phyloP scores from a whole-genome alignment of 2,329 filamentous ascomycete genomes.

The Calonectria pseudoturangicola region DNA sequence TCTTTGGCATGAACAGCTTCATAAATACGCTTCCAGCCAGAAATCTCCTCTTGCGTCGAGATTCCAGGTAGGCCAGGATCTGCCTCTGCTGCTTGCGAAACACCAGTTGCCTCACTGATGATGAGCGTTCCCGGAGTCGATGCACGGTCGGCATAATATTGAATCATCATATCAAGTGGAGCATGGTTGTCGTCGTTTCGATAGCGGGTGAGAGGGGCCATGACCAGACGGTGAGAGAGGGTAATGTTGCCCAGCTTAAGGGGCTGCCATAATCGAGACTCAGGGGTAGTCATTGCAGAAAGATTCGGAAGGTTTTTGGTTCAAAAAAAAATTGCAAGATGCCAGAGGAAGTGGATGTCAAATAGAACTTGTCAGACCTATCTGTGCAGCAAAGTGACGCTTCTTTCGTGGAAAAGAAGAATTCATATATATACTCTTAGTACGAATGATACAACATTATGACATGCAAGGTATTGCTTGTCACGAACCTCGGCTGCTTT shows the following conservation, averaged over 20 bases:
- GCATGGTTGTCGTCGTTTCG: slow-evolving; percentile 65
- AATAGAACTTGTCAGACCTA: not conserved
- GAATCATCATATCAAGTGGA: slow-evolving; percentile 55
- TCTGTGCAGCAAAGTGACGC: not conserved
- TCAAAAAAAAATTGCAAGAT: not conserved
- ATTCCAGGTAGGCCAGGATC: slow-evolving; percentile 72
- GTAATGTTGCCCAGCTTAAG: slow-evolving; percentile 62
- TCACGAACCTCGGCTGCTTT: not conserved
- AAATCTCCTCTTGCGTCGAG: slow-evolving; percentile 73
- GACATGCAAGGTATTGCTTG: not conserved
- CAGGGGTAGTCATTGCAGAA: slow-evolving; percentile 38
- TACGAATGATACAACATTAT: not conserved
- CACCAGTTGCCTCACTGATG: slow-evolving; percentile 68
- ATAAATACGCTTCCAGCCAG: slow-evolving; percentile 76
- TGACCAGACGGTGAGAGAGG: slow-evolving; percentile 67
- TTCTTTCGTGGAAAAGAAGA: not conserved
- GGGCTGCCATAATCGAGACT: slow-evolving; percentile 57
- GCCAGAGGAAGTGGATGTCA: not conserved
- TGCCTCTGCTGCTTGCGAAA: slow-evolving; percentile 55
- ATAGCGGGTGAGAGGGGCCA: slow-evolving; percentile 75
- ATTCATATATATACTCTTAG: not conserved
- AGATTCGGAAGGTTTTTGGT: not conserved
- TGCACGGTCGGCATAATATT: slow-evolving; percentile 68
- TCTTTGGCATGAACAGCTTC: slow-evolving; percentile 78
- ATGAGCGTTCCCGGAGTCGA: slow-evolving; percentile 65